phyloP scores from a whole-genome alignment of 192 early-diverging fungal genomes.

The Pecoramyces ruminantium region DNA sequence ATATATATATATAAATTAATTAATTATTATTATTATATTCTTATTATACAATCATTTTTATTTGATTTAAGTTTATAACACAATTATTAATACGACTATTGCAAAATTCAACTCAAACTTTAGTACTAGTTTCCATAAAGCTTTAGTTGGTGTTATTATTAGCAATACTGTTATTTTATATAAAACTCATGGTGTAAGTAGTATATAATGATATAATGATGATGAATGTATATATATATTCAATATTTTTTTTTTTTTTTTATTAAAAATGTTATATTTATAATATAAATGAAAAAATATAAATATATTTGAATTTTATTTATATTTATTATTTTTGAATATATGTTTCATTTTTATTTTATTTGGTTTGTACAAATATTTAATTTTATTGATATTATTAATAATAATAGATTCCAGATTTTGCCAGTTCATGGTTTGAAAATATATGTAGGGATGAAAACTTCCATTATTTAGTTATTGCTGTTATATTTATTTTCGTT shows the following conservation, averaged over 20 bases:
- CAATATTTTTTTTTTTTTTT: too few relatives aligned
- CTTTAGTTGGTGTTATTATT: neutral
- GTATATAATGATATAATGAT: too few relatives aligned
- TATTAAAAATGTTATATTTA: too few relatives aligned
- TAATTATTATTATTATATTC: too few relatives aligned
- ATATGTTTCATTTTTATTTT: too few relatives aligned
- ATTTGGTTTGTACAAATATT: too few relatives aligned
- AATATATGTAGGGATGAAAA: neutral
- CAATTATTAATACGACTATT: neutral
- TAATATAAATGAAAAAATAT: too few relatives aligned
- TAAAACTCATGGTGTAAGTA: neutral
- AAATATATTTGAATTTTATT: too few relatives aligned
- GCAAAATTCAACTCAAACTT: neutral
- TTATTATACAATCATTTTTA: neutral
- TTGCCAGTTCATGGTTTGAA: neutral
- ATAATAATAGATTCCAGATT: neutral
- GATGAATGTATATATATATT: too few relatives aligned
- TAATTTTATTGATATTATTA: too few relatives aligned
- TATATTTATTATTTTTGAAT: too few relatives aligned
- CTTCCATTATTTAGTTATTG: neutral
- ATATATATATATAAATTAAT: too few relatives aligned
- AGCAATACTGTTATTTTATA: neutral
- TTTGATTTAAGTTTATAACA: neutral
- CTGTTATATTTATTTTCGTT: neutral
- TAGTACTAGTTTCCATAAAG: neutral